Base-by-base conservation (phyloP, 371 early-diverging fungal genomes). In the Batrachochytrium dendrobatidis region DNA sequence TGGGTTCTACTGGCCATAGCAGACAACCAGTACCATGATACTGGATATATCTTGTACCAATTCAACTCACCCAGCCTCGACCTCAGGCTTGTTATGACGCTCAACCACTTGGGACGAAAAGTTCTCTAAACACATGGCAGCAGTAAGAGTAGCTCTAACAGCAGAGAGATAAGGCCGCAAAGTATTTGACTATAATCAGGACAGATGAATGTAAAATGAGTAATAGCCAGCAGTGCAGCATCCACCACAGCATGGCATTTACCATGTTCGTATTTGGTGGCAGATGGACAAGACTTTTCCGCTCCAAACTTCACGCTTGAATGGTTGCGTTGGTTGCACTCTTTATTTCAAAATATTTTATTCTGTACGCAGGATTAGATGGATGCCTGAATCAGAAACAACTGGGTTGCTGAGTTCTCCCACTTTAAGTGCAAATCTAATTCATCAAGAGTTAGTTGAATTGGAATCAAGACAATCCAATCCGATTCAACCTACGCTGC, bases 71-170 rank as follows among this genome's bases (percentile, higher is more conserved):
- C 86, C 78, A 18, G 91, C 92, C 70, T 98, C 98, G 26, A 98
- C 84, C 76, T 98, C 98, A 53, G 98, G 96, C 71, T 91, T 90
- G 70, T 95, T 95, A 82, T 98, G 98, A 66, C 95, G 82, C 72
- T 98, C 98, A 18, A 92, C 96, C 6, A 93, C 88, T 71, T 95
- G 94, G 39, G 95, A 95, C 26, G 92, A 82, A 76, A 98, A 98
- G 83, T 95, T 95, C 67, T 94, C 93, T 32, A 98, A 73, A 63
- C 96, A 95, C 66, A 98, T 72, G 3, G 94, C 90, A 15, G 96
- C 96, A 12, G 92, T 94, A 54, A 95, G 80, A 20, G 94, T 91
- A 30, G 92, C 83, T 34, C 94, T 90, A 18, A 95, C 95, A 30
- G 96, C 96, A 35, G 85, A 83, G 32, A 98, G 86, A 66, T 98